Evolutionary conservation across 495 filamentous ascomycete species (phyloP).

Genomic region (Penicillium odoratum): DNA sequence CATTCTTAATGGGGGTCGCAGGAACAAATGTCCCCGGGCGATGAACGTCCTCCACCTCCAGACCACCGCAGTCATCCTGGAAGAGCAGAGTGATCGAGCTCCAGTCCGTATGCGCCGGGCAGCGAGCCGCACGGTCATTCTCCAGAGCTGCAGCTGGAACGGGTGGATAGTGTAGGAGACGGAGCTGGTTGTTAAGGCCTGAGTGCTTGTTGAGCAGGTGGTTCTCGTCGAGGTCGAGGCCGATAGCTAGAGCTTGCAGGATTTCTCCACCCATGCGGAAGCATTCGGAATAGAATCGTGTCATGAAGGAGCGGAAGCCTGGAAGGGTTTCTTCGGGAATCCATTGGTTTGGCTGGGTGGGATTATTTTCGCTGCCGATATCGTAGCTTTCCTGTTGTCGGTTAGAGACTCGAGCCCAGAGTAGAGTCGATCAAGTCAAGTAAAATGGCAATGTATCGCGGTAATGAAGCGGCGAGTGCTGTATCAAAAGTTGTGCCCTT

Average conservation of each 20-base stretch:
- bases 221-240: conserved; percentile 47
- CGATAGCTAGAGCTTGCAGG: conserved; percentile 54
- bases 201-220: conserved; percentile 55
- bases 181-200: conserved; percentile 61
- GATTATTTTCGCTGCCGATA: conserved; percentile 59
- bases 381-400: conserved; percentile 62
- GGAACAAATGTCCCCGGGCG: conserved; percentile 51
- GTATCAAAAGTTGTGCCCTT: too few species aligned
- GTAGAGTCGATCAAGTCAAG: neutral
- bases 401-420: neutral
- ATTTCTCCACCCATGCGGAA: conserved; percentile 44
- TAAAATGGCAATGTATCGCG: neutral
- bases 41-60: conserved; percentile 57
- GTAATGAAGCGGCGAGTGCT: neutral
- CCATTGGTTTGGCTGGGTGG: conserved; percentile 64
- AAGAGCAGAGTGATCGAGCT: conserved; percentile 53
- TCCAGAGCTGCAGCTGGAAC: conserved; percentile 50
- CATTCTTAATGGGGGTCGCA: conserved; percentile 49
- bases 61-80: conserved; percentile 53
- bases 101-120: conserved; percentile 57
- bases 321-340: conserved; percentile 56
- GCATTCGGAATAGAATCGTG: conserved; percentile 56
- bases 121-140: conserved; percentile 46
- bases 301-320: conserved; percentile 61
- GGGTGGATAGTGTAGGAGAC: conserved; percentile 66